Conservation (phyloP, 169 alveolate genomes). For the Blepharisma undulans region DNA sequence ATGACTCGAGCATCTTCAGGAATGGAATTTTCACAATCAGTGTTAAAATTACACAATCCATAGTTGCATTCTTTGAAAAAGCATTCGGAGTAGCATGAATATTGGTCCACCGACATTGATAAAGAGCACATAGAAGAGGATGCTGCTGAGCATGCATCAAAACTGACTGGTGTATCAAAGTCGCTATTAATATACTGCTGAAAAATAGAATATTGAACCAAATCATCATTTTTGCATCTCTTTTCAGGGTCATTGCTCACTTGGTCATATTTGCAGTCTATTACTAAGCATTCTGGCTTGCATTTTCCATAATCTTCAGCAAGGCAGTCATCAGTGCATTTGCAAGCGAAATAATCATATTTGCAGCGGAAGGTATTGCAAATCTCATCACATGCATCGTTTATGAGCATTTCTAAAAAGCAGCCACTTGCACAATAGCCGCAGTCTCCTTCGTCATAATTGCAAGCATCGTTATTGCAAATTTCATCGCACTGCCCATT, state of each 20-base stretch:
- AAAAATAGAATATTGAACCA: not conserved
- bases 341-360: not conserved
- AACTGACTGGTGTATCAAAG: not conserved
- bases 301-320: not conserved
- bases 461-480: constrained; percentile 17
- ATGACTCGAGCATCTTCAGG: not conserved
- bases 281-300: not conserved
- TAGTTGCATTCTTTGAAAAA: not conserved
- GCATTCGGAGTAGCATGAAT: not conserved
- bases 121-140: not conserved
- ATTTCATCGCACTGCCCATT: not conserved
- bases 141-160: not conserved
- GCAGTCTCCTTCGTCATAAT: constrained; percentile 13
- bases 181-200: not conserved
- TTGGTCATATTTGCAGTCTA: not conserved
- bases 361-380: constrained; percentile 14
- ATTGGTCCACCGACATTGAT: not conserved
- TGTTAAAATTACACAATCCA: not conserved
- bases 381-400: not conserved
- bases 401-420: not conserved
- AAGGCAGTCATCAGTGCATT: not conserved
- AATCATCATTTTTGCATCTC: not conserved
- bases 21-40: not conserved
- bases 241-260: not conserved
- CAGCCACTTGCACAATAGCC: constrained; percentile 8